Base-by-base conservation (phyloP, 2,329 filamentous ascomycete species). In the Lecanicillium sp. region DNA sequence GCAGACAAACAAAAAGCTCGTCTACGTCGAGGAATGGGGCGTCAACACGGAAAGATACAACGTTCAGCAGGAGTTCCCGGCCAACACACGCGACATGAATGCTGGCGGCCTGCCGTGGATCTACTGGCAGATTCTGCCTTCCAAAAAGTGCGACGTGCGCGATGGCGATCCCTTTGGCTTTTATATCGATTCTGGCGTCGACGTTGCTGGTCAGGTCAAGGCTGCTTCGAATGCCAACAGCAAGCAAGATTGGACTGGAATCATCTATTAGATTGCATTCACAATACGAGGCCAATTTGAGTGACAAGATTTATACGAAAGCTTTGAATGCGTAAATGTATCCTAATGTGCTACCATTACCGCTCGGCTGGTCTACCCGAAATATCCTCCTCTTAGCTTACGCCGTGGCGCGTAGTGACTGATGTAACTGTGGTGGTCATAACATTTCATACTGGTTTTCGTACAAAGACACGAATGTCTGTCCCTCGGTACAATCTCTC, bases 101-200 rank as follows among this genome's bases (percentile, higher is more conserved):
- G 45, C 43, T n/a, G 49, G 29, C 34, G 52, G 51, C 19, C 29
- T 59, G 9, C 56, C 56, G 6, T 49, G 43, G 41, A 11, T 57
- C 36, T 59, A 59, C 47, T 59, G 56, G 56, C 53, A 59, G 46
- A 49, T 58, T 35, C 37, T 57, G 18, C 51, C 52, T 6, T n/a
- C 33, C 19, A 39, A 39, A 22, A 34, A 33, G 20, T 39, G 37
- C 31, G 15, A 34, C 16, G 19, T 29, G 4, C 8, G 20, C 3
- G 37, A 35, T 13, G 37, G 40, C 8, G 44, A 46, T 27, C 18
- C 31, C 11, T 44, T 46, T 41, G 42, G 42, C 27, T 43, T 43
- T 18, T 44, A 43, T 27, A 29, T 42, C 18, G 31, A 44, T 22
- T 35, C 28, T 12, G 40, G 37, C 17, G 44, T 46, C 1, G 42